Base-by-base conservation (phyloP, 257 asterid genomes). In the Datura wrightii region DNA sequence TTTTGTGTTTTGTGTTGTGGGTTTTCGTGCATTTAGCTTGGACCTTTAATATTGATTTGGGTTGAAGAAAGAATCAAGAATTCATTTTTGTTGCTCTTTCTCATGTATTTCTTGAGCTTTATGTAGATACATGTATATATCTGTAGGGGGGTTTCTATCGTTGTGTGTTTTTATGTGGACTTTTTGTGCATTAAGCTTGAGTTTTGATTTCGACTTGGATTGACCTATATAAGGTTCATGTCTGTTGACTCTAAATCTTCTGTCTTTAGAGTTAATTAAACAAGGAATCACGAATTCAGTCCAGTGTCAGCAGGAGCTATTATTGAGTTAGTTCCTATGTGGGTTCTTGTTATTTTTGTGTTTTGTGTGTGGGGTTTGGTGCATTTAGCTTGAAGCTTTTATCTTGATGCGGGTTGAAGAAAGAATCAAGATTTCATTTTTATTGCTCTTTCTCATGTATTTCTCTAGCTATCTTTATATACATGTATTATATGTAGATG, bases 381-480 rank as follows among this genome's bases (percentile, higher is more conserved):
- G 80, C 80, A 72, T 72, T 72, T 2, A 72, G 59, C 41, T 72
- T 72, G 1, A 72, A 46, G n/a, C 37, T 72, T 46, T 72, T 46
- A 72, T 72, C n/a, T 74, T 74, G 42, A 74, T 7, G 56, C 48
- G 80, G 42, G 80, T 48, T 46, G 80, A 74, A 74, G 11, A 48
- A 48, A 11, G 79, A 44, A 71, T 44, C 56, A 70, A 70, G 37
- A 42, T 41, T 70, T 42, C 37, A 42, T 70, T 70, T 42, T 70
- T 70, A 70, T 18, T 70, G 55, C 37, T 44, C 8, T 69, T 71
- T 42, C 37, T 42, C 18, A 71, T 5, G 16, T 71, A 10, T 71
- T 71, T 71, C 18, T 44, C 9, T 37, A 71, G 55, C 55, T 71
- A 54, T 54, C n/a, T 54, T 0, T 2, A 3, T 4, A 14, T 54